phyloP scores from a whole-genome alignment of 2,329 filamentous ascomycete genomes.

The Colletotrichum lupini region DNA sequence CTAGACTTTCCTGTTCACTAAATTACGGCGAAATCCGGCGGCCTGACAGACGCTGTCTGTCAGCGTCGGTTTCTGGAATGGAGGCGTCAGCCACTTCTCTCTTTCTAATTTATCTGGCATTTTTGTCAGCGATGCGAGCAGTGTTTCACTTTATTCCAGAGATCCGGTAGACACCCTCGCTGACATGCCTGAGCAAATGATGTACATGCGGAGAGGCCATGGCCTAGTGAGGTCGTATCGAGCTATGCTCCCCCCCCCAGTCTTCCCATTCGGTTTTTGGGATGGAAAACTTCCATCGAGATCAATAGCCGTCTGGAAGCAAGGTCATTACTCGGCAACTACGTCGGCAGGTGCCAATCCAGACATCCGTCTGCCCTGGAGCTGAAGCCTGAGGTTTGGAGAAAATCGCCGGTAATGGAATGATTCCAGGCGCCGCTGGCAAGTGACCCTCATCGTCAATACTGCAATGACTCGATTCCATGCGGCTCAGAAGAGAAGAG shows the following conservation, averaged over 20 bases:
- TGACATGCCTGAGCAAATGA: background rate
- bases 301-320: background rate
- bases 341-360: background rate
- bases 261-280: background rate
- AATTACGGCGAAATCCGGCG: background rate
- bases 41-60: background rate
- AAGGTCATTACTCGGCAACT: background rate
- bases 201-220: background rate
- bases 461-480: background rate
- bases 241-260: background rate
- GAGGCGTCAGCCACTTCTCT: background rate
- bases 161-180: conserved; percentile 9
- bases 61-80: background rate
- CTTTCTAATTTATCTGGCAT: conserved; percentile 25
- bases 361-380: background rate
- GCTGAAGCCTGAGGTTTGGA: background rate
- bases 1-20: background rate
- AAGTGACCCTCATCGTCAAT: background rate
- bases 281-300: background rate
- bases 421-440: background rate
- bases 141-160: conserved; percentile 12
- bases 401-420: background rate
- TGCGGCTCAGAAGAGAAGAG: background rate
- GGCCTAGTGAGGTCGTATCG: background rate
- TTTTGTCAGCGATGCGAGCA: background rate